These are phyloP conservation scores for Salvia sclarea DNA, from an alignment of 305 asterid species.

Conservation along the genomic window DNA sequence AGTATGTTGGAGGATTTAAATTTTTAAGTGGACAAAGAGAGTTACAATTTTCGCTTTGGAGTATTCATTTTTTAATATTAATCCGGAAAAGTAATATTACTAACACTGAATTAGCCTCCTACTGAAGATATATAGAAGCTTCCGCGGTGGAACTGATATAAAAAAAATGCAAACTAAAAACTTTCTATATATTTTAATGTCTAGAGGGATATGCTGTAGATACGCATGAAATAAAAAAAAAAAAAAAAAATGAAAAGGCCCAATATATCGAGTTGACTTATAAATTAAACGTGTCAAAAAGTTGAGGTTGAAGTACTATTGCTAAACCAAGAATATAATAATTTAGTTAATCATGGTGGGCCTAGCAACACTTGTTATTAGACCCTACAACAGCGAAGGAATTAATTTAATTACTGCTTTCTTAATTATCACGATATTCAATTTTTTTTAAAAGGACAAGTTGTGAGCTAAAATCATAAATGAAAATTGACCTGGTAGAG, in stretches of 20 bases:
- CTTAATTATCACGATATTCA: too few species aligned
- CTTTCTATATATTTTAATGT: constrained; percentile 8
- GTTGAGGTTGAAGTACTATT: constrained; percentile 10
- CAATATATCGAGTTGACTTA: constrained; percentile 32
- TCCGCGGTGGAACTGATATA: background rate
- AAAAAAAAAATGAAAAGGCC: background rate
- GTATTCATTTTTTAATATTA: background rate
- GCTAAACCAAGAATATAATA: background rate
- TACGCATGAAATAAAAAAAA: constrained; percentile 21
- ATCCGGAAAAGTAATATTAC: background rate
- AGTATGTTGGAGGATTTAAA: too few species aligned
- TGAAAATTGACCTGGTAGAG: constrained; percentile 29
- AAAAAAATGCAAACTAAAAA: background rate
- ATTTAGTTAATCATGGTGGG: constrained; percentile 16
- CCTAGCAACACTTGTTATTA: constrained; percentile 6
- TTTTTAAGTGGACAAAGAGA: background rate
- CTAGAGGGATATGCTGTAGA: constrained; percentile 18
- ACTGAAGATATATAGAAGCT: background rate
- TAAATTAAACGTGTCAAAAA: constrained; percentile 12
- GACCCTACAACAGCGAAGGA: background rate
- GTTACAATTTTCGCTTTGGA: background rate
- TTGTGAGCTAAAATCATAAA: constrained; percentile 18
- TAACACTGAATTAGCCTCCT: background rate
- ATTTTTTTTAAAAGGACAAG: background rate
- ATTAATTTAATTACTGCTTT: background rate